Percentiles rank a stretch among this genome's conserved stretches.
These are phyloP conservation scores for Amorphotheca resinae DNA, from an alignment of 495 filamentous ascomycete genomes.

Conservation along the genomic window DNA sequence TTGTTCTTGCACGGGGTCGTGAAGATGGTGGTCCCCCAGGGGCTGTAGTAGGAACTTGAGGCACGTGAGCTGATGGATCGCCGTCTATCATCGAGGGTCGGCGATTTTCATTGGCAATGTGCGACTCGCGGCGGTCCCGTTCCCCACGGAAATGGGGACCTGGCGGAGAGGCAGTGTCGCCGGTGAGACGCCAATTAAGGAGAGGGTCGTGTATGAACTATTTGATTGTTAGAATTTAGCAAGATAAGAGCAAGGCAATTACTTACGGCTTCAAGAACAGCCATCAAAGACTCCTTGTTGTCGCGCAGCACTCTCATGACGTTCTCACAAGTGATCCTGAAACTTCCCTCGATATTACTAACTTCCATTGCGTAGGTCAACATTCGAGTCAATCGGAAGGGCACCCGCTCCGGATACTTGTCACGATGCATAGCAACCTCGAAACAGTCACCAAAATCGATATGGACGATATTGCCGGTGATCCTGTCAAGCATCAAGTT, in stretches of 20 bases:
- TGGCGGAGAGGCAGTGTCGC: conserved; percentile 57
- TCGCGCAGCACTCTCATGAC: conserved; percentile 94
- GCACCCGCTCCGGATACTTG: conserved; percentile 95
- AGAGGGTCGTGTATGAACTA: conserved; percentile 97
- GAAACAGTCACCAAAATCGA: conserved; percentile 99
- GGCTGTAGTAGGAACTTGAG: conserved; percentile 28
- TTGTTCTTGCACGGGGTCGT: conserved; percentile 41
- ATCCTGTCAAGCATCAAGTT: conserved; percentile 94
- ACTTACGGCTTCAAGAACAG: conserved; percentile 91
- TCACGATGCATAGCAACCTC: conserved; percentile 99
- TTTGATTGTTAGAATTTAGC: conserved; percentile 2
- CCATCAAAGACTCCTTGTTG: conserved; percentile 98
- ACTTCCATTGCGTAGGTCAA: conserved; percentile 99
- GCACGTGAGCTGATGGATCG: conserved; percentile 39
- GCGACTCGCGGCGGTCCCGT: conserved; percentile 49
- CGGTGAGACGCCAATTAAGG: conserved; percentile 89
- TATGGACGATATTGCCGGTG: conserved; percentile 93
- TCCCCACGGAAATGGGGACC: conserved; percentile 73
- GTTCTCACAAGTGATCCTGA: conserved; percentile 92
- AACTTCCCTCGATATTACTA: conserved; percentile 97
- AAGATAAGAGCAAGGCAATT: neutral
- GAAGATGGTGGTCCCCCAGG: conserved; percentile 37
- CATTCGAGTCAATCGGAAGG: conserved; percentile 96
- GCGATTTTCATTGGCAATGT: conserved; percentile 29
- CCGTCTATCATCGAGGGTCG: conserved; percentile 61